These are phyloP conservation scores for Diversispora eburnea DNA, from an alignment of 192 early-diverging fungal species.

Conservation along the genomic window DNA sequence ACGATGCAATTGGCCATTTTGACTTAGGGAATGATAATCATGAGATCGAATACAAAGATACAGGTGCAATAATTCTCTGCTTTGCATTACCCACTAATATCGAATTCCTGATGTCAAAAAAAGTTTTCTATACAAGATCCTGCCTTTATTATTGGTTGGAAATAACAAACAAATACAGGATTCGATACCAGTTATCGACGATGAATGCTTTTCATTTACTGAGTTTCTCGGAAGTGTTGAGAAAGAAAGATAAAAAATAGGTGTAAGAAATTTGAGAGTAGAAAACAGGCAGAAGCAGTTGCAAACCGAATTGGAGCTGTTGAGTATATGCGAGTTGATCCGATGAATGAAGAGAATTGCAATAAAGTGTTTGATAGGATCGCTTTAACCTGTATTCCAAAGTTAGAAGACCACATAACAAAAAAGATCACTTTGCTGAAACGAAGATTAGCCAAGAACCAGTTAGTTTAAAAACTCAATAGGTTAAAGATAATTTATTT, in stretches of 20 bases:
- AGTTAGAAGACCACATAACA: conserved; percentile 1
- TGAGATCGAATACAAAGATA: neutral
- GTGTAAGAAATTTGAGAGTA: conserved; percentile 4
- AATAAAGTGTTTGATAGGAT: neutral
- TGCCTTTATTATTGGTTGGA: conserved; percentile 11
- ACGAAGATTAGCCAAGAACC: neutral
- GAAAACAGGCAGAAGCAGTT: neutral
- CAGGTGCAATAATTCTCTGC: conserved; percentile 7
- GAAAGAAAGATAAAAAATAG: conserved; percentile 5
- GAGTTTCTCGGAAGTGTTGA: neutral
- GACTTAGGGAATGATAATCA: neutral
- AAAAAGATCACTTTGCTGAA: conserved; percentile 2
- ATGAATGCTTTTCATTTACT: neutral
- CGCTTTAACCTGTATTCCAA: neutral
- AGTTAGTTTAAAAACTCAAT: too few species aligned
- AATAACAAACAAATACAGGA: neutral
- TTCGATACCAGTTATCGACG: conserved; percentile 5
- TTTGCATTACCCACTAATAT: conserved; percentile 10
- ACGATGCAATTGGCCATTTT: neutral
- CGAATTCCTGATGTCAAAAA: conserved; percentile 8
- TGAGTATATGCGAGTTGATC: conserved; percentile 6
- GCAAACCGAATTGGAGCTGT: conserved; percentile 6
- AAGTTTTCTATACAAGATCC: conserved; percentile 9
- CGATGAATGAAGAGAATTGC: conserved; percentile 1
- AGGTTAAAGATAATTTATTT: too few species aligned